Conservation (phyloP, 192 early-diverging fungal genomes). For the Backusella macrospora region DNA sequence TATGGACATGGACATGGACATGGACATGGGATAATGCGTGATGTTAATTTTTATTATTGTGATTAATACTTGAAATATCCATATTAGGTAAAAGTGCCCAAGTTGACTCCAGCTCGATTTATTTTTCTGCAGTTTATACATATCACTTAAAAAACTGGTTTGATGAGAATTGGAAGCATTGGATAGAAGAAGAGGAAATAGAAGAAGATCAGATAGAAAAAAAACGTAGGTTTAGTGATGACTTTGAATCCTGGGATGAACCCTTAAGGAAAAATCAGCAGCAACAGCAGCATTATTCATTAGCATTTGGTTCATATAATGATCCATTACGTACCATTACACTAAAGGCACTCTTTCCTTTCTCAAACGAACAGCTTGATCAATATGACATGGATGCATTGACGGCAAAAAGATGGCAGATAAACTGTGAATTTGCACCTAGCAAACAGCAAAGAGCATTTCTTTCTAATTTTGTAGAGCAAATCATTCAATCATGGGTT, state of each 20-base stretch:
- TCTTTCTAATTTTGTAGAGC: constrained; percentile 47
- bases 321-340: constrained; percentile 55
- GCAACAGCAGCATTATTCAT: constrained; percentile 25
- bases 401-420: constrained; percentile 47
- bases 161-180: constrained; percentile 58
- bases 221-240: constrained; percentile 16
- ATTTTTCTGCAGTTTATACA: constrained; percentile 45
- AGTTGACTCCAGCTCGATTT: not conserved
- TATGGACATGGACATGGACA: not conserved
- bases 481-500: constrained; percentile 50
- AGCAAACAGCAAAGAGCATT: constrained; percentile 44
- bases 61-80: constrained; percentile 18
- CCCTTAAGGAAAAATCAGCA: constrained; percentile 17
- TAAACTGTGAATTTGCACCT: constrained; percentile 46
- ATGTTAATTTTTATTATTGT: not conserved
- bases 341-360: constrained; percentile 50
- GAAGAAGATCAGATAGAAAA: not conserved
- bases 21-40: not conserved
- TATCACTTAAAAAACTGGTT: constrained; percentile 57
- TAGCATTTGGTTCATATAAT: constrained; percentile 59
- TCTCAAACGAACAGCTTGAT: constrained; percentile 39
- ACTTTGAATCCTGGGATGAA: constrained; percentile 22
- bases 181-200: constrained; percentile 21
- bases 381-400: constrained; percentile 56
- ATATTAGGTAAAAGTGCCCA: not conserved